Percentiles rank a stretch among this genome's conserved stretches.
phyloP scores from a whole-genome alignment of 2,329 filamentous ascomycete species.

The Paecilomyces variotii region DNA sequence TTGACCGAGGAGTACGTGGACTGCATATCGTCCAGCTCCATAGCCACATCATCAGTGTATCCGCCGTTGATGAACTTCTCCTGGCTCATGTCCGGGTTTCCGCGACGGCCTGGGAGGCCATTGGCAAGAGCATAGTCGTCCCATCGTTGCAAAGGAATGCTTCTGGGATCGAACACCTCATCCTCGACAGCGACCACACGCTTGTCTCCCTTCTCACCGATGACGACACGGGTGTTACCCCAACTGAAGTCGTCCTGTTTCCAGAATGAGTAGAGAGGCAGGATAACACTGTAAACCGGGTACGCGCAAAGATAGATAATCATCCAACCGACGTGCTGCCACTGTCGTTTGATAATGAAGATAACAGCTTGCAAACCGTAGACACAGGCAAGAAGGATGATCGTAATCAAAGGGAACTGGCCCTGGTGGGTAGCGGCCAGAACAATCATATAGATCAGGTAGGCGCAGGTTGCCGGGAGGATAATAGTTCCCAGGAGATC shows the following conservation, averaged over 20 bases:
- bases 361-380: constrained; percentile 95
- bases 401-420: constrained; percentile 76
- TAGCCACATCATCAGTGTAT: constrained; percentile 67
- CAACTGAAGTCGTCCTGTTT: constrained; percentile 98
- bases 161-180: constrained; percentile 81
- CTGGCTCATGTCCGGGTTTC: constrained; percentile 58
- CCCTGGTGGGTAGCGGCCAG: constrained; percentile 59
- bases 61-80: constrained; percentile 47
- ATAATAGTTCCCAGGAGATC: constrained; percentile 90
- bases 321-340: constrained; percentile 99
- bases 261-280: constrained; percentile 98
- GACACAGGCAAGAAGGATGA: constrained; percentile 80
- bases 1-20: constrained; percentile 91
- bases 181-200: constrained; percentile 78
- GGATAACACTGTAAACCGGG: constrained; percentile 83
- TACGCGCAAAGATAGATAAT: constrained; percentile 95
- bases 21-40: constrained; percentile 96
- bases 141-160: constrained; percentile 91
- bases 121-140: constrained; percentile 88
- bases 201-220: constrained; percentile 87
- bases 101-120: constrained; percentile 83
- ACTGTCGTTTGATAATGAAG: constrained; percentile 93
- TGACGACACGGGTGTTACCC: constrained; percentile 97
- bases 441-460: constrained; percentile 84
- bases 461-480: constrained; percentile 78